Percentiles rank a stretch among this genome's conserved stretches.
phyloP scores from a whole-genome alignment of 106 monocot species.

The Dioscorea zingiberensis region DNA sequence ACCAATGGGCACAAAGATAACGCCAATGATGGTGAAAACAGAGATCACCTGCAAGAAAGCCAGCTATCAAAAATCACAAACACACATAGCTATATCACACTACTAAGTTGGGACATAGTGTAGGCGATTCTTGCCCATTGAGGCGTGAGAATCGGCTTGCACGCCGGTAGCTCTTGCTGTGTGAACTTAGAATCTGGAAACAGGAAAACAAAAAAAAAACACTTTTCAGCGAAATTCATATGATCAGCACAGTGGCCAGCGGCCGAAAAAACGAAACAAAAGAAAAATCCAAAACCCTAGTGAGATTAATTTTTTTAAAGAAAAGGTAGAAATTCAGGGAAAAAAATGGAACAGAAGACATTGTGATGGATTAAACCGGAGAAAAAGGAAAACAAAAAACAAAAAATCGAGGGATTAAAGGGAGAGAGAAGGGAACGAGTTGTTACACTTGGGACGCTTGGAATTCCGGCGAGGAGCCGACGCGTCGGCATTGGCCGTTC shows the following conservation, averaged over 20 bases:
- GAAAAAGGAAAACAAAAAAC: background rate
- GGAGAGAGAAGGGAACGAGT: background rate
- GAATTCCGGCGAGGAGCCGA: constrained; percentile 24
- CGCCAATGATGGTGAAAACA: constrained; percentile 52
- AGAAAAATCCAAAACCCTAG: no score
- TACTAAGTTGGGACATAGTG: no score
- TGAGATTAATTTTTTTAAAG: no score
- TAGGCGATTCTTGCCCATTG: constrained; percentile 42
- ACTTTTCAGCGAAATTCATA: no score
- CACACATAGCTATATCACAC: no score
- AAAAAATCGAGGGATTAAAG: background rate
- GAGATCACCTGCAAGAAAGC: constrained; percentile 50
- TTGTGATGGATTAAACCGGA: background rate
- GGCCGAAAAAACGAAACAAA: no score
- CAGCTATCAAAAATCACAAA: background rate
- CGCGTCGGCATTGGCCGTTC: constrained; percentile 2
- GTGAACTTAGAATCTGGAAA: constrained; percentile 77
- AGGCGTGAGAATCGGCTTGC: constrained; percentile 86
- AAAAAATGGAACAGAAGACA: background rate
- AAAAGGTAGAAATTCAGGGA: no score
- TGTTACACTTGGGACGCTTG: constrained; percentile 40
- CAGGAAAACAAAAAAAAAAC: background rate
- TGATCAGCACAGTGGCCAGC: no score
- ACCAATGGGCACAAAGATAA: constrained; percentile 81
- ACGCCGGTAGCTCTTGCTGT: constrained; percentile 92